Evolutionary conservation across 2,329 filamentous ascomycete species (phyloP).

Genomic region (Pseudopithomyces chartarum): DNA sequence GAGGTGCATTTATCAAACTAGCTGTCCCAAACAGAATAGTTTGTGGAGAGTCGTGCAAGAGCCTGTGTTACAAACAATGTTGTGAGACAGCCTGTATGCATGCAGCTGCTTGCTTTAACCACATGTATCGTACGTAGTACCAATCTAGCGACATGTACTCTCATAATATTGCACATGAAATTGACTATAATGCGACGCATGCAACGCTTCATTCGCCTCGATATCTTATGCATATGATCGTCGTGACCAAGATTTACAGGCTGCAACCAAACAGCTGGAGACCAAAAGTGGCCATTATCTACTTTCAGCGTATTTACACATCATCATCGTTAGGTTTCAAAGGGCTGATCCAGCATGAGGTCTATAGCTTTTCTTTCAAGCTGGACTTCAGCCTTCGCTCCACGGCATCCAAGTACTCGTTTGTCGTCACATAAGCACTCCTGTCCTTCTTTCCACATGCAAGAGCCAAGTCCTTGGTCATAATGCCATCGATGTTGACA

Average conservation of each 20-base stretch:
- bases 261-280: not conserved
- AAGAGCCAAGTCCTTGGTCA: conserved; percentile 99
- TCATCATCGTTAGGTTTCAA: not conserved
- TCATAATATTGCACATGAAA: not conserved
- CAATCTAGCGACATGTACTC: not conserved
- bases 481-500: conserved; percentile 90
- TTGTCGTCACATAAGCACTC: conserved; percentile 87
- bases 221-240: not conserved
- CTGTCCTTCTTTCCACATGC: conserved; percentile 87
- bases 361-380: conserved; percentile 76
- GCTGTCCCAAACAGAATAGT: not conserved
- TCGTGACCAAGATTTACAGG: conserved; percentile 5
- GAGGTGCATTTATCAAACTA: not conserved
- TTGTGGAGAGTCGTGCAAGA: not conserved
- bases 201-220: not conserved
- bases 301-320: conserved; percentile 3
- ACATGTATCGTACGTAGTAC: not conserved
- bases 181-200: conserved; percentile 5
- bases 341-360: not conserved
- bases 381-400: conserved; percentile 84
- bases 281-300: not conserved
- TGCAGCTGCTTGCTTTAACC: not conserved
- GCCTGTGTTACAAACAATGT: conserved; percentile 12
- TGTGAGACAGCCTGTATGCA: conserved; percentile 5
- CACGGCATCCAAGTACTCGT: conserved; percentile 86